Percentiles rank a stretch among this genome's conserved stretches.
These are phyloP conservation scores for Dendrobium catenatum DNA, from an alignment of 106 monocot genomes.

Conservation along the genomic window DNA sequence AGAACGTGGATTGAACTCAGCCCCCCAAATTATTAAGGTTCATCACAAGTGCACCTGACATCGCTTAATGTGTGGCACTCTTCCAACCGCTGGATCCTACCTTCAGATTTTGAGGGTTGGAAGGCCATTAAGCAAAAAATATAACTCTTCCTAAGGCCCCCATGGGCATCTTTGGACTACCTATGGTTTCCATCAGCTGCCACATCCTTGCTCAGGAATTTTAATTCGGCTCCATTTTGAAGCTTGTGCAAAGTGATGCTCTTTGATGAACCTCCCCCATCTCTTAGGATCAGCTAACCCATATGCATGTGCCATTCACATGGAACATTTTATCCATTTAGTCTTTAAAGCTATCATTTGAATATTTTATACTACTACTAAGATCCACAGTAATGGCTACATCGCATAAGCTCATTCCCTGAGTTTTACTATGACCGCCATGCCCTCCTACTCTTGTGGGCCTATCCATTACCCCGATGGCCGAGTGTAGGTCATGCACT, in stretches of 20 bases:
- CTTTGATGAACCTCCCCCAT: conserved; percentile 4
- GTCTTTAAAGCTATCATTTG: conserved; percentile 43
- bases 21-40: background rate
- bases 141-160: conserved; percentile 23
- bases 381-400: conserved; percentile 33
- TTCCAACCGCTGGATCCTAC: background rate
- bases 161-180: conserved; percentile 17
- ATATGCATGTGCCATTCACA: conserved; percentile 26
- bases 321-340: conserved; percentile 39
- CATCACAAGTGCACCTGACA: background rate
- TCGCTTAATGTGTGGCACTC: background rate
- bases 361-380: conserved; percentile 45
- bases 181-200: conserved; percentile 10
- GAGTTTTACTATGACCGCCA: conserved; percentile 4
- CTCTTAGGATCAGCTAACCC: conserved; percentile 10
- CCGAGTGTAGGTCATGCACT: conserved; percentile 27
- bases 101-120: background rate
- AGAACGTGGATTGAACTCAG: background rate
- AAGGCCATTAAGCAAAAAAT: background rate
- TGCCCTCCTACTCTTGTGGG: background rate
- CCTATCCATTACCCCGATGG: background rate
- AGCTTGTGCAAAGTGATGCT: background rate
- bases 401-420: no score
- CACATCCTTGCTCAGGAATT: conserved; percentile 29
- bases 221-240: conserved; percentile 34